These are phyloP conservation scores for Rhodosporidiobolus sp. DNA, from an alignment of 768 basidiomycete genomes.

Conservation along the genomic window DNA sequence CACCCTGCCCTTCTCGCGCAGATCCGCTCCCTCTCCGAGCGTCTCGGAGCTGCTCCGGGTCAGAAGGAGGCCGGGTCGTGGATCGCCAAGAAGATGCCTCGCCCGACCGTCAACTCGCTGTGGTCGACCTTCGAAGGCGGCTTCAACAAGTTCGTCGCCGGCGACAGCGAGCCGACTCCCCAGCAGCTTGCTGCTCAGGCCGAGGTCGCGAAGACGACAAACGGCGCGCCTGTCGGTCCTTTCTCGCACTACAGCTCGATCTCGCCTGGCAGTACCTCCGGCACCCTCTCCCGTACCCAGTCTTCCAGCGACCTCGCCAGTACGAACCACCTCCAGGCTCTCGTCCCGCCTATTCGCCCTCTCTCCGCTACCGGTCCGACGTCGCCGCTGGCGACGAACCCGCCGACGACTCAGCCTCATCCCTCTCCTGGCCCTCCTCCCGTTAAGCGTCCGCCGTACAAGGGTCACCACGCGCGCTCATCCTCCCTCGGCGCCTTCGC, in stretches of 20 bases:
- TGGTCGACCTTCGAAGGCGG: conserved; percentile 88
- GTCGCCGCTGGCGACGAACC: conserved; percentile 9
- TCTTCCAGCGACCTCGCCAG: conserved; percentile 36
- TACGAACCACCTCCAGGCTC: not conserved
- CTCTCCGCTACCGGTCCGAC: conserved; percentile 17
- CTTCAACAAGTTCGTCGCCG: conserved; percentile 91
- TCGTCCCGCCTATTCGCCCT: conserved; percentile 13
- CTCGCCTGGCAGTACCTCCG: conserved; percentile 57
- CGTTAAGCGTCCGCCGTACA: conserved; percentile 55
- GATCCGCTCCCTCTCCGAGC: conserved; percentile 72
- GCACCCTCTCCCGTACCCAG: conserved; percentile 42
- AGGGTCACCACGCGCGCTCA: conserved; percentile 38
- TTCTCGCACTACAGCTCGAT: conserved; percentile 93
- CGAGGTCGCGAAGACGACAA: conserved; percentile 48
- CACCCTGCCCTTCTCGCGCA: conserved; percentile 67
- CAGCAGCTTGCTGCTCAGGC: conserved; percentile 36
- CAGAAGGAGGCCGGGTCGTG: conserved; percentile 76
- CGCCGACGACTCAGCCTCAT: conserved; percentile 10
- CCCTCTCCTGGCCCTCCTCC: conserved; percentile 65
- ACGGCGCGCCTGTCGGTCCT: conserved; percentile 58
- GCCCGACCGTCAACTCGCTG: conserved; percentile 86
- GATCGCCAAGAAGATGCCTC: conserved; percentile 79
- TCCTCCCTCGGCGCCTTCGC: conserved; percentile 40
- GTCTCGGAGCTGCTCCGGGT: conserved; percentile 53
- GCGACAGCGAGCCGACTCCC: conserved; percentile 62